Evolutionary conservation across 2,329 filamentous ascomycete species (phyloP).

Genomic region (Scedosporium boydii): DNA sequence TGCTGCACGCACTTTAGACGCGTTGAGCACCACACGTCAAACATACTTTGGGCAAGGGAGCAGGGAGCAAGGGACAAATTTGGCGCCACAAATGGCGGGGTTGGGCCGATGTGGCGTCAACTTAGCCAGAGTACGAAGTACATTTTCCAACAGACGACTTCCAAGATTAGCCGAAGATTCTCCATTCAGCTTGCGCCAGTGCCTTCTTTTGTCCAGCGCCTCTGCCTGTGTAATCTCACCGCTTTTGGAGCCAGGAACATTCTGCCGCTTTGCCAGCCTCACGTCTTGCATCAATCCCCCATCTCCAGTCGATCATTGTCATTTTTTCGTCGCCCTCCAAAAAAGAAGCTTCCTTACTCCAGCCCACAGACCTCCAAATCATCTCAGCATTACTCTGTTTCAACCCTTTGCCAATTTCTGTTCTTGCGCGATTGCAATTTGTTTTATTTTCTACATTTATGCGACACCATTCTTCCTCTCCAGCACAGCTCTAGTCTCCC

Average conservation of each 20-base stretch:
- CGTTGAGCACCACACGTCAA: background rate
- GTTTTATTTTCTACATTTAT: background rate
- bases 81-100: background rate
- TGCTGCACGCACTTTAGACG: conserved; percentile 6
- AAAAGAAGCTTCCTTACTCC: too few species aligned
- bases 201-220: background rate
- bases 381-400: background rate
- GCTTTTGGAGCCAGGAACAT: background rate
- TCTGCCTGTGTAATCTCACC: background rate
- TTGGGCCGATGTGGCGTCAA: background rate
- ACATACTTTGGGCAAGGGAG: background rate
- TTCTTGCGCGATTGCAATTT: background rate
- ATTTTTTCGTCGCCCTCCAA: too few species aligned
- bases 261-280: background rate
- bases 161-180: background rate
- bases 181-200: background rate
- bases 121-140: too few species aligned
- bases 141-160: too few species aligned
- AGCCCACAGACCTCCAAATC: too few species aligned
- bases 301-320: too few species aligned
- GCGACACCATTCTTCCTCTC: background rate
- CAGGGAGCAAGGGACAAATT: background rate
- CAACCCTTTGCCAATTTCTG: background rate
- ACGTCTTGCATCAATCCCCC: background rate
- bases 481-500: too few species aligned